Base-by-base conservation (phyloP, 2,329 filamentous ascomycete genomes). In the Metarhizium guizhouense region DNA sequence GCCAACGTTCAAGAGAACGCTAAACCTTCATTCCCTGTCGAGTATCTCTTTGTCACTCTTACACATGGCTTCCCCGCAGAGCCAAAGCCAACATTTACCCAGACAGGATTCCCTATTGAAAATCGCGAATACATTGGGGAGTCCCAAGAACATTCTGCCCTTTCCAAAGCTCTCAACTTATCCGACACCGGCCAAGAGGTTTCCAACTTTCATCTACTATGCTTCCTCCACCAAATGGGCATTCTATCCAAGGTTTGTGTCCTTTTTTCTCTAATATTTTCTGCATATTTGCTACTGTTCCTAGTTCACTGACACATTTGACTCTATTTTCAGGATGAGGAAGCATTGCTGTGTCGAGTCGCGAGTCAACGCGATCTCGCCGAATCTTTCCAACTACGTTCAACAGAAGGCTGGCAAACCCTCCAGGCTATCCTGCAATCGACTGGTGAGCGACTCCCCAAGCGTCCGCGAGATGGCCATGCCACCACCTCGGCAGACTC, bases 1-100 rank as follows among this genome's bases (percentile, higher is more conserved):
- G 90, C 88, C 60, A 96, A 93, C 63, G 94, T 97, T 7, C 94
- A 96, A 69, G 90, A 97, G 71, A 97, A 96, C 64, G 94, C 94
- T 29, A 97, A 96, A 68, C 94, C 94, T 0, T 85, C 88, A 49
- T 99, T 99, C 70, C 94, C 94, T 0, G 92, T 96, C 51, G 94
- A 99, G 69, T 99, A 97, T 69, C 81, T 99, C 38, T 85, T 97
- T 56, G 90, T 97, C 58, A 97, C 94, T 8, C 80, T 99, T 60
- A 99, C 94, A 1, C 93, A 99, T 68, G 94, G 94, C 57, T 97
- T 99, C 75, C 94, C 94, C 3, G 89, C 86, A 53, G 79, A 85
- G 48, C 82, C 90, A 4, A 86, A 84, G 55, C 90, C 92, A 13
- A 72, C 86, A 34, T 97, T 97, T 71, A 86, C 76, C 32, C 79